A percentile compares a stretch with the other conserved stretches of the same genome.
Evolutionary conservation across 2,329 filamentous ascomycete species (phyloP).

Genomic region (Graphiopsis chlorocephala): DNA sequence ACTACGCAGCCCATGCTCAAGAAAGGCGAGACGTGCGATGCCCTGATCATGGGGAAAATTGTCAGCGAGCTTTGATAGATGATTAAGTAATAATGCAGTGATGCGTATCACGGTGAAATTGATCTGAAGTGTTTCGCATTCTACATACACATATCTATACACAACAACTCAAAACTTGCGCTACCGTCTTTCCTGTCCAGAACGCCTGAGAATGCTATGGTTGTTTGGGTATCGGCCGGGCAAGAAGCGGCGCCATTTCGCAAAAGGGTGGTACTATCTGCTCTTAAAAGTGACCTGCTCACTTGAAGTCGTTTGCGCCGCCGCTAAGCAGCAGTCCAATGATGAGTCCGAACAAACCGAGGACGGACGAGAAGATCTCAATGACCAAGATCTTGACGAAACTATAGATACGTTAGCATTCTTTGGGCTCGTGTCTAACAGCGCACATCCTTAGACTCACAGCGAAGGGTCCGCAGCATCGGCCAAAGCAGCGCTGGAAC

Average conservation of each 20-base stretch:
- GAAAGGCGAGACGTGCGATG: constrained; percentile 71
- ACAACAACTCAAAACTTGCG: constrained; percentile 5
- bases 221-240: constrained; percentile 11
- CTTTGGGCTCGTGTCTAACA: not conserved
- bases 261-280: not conserved
- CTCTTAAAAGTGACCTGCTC: constrained; percentile 4
- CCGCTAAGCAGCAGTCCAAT: constrained; percentile 84
- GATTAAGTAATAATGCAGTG: not conserved
- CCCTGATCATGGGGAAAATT: constrained; percentile 69
- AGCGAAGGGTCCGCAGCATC: constrained; percentile 89
- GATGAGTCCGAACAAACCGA: constrained; percentile 94
- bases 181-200: constrained; percentile 8
- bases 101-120: not conserved
- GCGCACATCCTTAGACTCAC: constrained; percentile 54
- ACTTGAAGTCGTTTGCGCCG: constrained; percentile 72
- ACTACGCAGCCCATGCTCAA: constrained; percentile 60
- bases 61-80: constrained; percentile 29
- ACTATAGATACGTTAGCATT: constrained; percentile 45
- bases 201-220: constrained; percentile 14
- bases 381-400: constrained; percentile 99
- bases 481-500: constrained; percentile 90
- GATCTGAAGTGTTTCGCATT: constrained; percentile 1
- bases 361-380: constrained; percentile 97
- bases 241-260: not conserved
- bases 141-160: constrained; percentile 18